Evolutionary conservation across 805 yeast species (phyloP).

Genomic region (Ogataea ganodermae): DNA sequence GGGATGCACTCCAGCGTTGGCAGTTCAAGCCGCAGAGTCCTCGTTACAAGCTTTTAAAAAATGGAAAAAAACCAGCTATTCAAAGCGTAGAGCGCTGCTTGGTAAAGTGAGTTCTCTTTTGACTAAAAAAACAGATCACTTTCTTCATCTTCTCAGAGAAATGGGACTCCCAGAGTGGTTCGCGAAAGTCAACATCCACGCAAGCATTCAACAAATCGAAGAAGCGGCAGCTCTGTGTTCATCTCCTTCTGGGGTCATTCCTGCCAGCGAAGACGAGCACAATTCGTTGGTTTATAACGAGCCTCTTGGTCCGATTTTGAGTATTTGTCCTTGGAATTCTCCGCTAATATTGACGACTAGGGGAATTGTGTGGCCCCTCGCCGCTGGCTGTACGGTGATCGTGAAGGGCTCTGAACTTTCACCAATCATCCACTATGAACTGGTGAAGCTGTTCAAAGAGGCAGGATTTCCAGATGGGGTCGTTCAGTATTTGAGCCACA

Average conservation of each 20-base stretch:
- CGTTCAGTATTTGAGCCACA: conserved; percentile 9
- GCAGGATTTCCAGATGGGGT: conserved; percentile 11
- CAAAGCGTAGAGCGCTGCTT: conserved; percentile 1
- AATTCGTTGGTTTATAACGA: conserved; percentile 7
- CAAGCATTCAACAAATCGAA: conserved; percentile 5
- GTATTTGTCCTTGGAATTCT: conserved; percentile 14
- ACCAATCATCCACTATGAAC: conserved; percentile 11
- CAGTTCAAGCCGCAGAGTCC: conserved; percentile 1
- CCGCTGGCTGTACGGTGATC: conserved; percentile 11
- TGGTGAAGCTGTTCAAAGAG: conserved; percentile 6
- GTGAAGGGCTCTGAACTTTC: conserved; percentile 11
- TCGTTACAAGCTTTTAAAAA: conserved; percentile 4
- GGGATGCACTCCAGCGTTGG: conserved; percentile 4
- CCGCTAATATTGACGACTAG: conserved; percentile 10
- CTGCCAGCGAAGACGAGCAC: conserved; percentile 2
- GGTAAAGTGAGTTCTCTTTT: background rate
- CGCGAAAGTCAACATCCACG: conserved; percentile 8
- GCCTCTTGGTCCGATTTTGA: conserved; percentile 11
- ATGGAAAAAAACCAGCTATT: conserved; percentile 7
- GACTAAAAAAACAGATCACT: background rate
- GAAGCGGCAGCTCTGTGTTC: conserved; percentile 13
- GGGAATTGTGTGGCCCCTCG: conserved; percentile 12
- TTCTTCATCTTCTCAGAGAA: conserved; percentile 1
- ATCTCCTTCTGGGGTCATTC: conserved; percentile 3
- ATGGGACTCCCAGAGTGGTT: conserved; percentile 11